Base-by-base conservation (phyloP, 768 basidiomycete genomes). In the Pseudohyphozyma bogoriensis region DNA sequence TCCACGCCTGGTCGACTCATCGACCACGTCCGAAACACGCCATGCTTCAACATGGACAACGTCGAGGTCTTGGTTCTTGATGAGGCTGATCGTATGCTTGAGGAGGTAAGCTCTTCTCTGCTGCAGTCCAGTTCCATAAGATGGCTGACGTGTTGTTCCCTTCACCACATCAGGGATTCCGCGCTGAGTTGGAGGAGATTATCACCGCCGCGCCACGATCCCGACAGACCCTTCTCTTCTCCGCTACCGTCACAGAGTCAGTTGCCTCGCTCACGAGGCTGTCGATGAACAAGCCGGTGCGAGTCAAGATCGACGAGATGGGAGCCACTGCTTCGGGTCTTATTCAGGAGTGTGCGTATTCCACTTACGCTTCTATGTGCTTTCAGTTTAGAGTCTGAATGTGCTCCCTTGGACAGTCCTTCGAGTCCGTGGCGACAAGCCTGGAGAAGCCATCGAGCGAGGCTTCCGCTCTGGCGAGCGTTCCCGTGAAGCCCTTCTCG, bases 221-320 rank as follows among this genome's bases (percentile, higher is more conserved):
- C 18, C 82, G 95, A 39, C 95, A 97, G 73, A 97, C 95, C 5
- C 93, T 99, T 90, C 79, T 99, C 39, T 99, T 99, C 75, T 95
- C 91, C 1, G 95, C 95, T 3, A 99, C 95, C 1, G 97, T 97
- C 87, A 96, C 92, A 6, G 95, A 99, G 73, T 86, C 87, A 2
- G 86, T 97, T 12, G 89, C 95, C 68, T 85, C 91, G 70, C 81
- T 99, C 51, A 87, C 97, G 59, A 84, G 83, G 70, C 85, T 97
- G 80, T 89, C 88, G 16, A 76, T 97, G 51, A 86, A 89, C 73
- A 90, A 86, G 72, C 95, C 95, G 8, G 88, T 92, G 12, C 81
- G 92, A 46, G 79, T 97, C 35, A 96, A 96, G 72, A 92, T 99
- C 26, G 95, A 97, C 71, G 89, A 90, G 11, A 91, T 92, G 72